A percentile compares a stretch with the other conserved stretches of the same genome.
Conservation (phyloP, 495 filamentous ascomycete species). For the Talaromyces ruber region DNA sequence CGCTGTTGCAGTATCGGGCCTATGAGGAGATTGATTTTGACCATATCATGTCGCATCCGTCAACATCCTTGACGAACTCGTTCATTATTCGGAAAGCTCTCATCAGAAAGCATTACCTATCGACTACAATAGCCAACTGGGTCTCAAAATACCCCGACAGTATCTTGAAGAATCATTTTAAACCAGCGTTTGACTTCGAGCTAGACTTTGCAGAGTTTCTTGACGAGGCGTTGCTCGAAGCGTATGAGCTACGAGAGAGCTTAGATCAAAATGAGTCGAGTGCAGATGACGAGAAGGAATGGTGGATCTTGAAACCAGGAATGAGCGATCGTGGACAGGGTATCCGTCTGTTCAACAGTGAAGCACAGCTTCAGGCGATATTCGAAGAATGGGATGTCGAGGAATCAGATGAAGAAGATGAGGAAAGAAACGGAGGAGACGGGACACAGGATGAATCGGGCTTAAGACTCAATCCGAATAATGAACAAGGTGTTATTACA, state of each 20-base stretch:
- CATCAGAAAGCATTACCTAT: slow-evolving; percentile 93
- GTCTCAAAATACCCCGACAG: slow-evolving; percentile 70
- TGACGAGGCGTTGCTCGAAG: slow-evolving; percentile 84
- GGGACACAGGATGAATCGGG: slow-evolving; percentile 15
- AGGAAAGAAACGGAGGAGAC: slow-evolving; percentile 18
- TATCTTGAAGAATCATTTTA: slow-evolving; percentile 57
- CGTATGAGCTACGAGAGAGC: slow-evolving; percentile 74
- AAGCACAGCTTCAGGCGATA: slow-evolving; percentile 69
- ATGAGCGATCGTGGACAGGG: slow-evolving; percentile 97
- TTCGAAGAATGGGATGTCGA: slow-evolving; percentile 84
- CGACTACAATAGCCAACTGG: slow-evolving; percentile 71
- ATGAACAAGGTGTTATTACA: slow-evolving; percentile 54
- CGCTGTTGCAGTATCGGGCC: slow-evolving; percentile 69
- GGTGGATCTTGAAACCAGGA: slow-evolving; percentile 96
- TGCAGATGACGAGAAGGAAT: slow-evolving; percentile 52
- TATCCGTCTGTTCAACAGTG: slow-evolving; percentile 76
- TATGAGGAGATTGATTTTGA: slow-evolving; percentile 86
- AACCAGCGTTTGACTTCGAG: slow-evolving; percentile 73
- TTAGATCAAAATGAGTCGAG: slow-evolving; percentile 53
- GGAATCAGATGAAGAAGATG: slow-evolving; percentile 36
- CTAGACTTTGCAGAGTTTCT: slow-evolving; percentile 95
- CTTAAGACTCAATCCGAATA: slow-evolving; percentile 1
- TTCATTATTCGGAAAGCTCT: slow-evolving; percentile 95
- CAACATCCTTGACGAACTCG: slow-evolving; percentile 59
- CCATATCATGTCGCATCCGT: slow-evolving; percentile 51